These are phyloP conservation scores for Candida sanyaensis DNA, from an alignment of 1,139 yeast species.

Conservation along the genomic window DNA sequence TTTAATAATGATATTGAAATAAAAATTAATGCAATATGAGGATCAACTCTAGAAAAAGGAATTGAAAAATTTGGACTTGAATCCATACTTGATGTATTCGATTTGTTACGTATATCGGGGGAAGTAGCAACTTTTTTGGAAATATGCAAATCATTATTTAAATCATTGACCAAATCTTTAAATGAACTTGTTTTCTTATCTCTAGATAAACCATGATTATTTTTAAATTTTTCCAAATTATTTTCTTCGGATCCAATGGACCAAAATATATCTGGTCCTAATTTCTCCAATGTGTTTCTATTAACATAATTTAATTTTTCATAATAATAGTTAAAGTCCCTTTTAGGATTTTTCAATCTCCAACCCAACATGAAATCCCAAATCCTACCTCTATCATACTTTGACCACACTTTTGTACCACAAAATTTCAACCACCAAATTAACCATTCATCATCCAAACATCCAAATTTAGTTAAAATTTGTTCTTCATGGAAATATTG, in stretches of 20 bases:
- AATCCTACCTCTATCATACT: conserved; percentile 78
- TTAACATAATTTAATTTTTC: conserved; percentile 30
- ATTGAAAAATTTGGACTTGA: conserved; percentile 23
- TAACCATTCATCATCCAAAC: conserved; percentile 84
- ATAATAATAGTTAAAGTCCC: conserved; percentile 32
- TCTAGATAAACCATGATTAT: not conserved
- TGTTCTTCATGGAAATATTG: conserved; percentile 82
- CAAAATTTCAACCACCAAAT: conserved; percentile 94
- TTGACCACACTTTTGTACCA: conserved; percentile 87
- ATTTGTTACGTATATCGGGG: not conserved
- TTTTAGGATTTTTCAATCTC: conserved; percentile 50
- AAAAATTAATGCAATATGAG: conserved; percentile 77
- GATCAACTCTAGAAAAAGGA: conserved; percentile 72
- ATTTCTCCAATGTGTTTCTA: conserved; percentile 26
- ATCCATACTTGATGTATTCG: conserved; percentile 2
- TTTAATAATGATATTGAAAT: conserved; percentile 78
- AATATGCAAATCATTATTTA: conserved; percentile 17
- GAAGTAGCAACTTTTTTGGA: conserved; percentile 6
- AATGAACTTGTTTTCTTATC: conserved; percentile 27
- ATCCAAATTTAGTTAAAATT: conserved; percentile 59
- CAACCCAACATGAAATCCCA: conserved; percentile 91
- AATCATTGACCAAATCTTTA: conserved; percentile 33
- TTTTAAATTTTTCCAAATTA: conserved; percentile 9
- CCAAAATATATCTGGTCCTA: conserved; percentile 52
- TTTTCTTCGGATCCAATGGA: conserved; percentile 21